A percentile compares a stretch with the other conserved stretches of the same genome.
Conservation (phyloP, 768 basidiomycete genomes). For the Exsudoporus frostii region DNA sequence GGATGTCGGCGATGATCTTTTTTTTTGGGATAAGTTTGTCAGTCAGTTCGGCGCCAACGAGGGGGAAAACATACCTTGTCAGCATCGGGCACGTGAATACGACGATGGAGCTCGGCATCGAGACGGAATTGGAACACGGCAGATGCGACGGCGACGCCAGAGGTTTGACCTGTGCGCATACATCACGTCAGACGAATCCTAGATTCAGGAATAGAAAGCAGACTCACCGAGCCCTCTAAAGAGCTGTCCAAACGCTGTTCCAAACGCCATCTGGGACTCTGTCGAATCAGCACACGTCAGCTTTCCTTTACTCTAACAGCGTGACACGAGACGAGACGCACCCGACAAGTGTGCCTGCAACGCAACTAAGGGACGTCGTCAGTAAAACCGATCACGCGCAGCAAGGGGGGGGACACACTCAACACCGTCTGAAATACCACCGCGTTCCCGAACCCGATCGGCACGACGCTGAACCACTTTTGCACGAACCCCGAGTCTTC, state of each 20-base stretch:
- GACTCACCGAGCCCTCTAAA: slow-evolving; percentile 21
- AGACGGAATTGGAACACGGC: slow-evolving; percentile 23
- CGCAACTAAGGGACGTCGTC: background rate
- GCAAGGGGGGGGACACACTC: background rate
- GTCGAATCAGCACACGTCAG: background rate
- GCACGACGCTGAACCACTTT: slow-evolving; percentile 20
- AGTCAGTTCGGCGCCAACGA: background rate
- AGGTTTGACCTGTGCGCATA: slow-evolving; percentile 15
- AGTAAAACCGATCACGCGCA: background rate
- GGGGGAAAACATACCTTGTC: background rate
- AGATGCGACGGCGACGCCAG: slow-evolving; percentile 20
- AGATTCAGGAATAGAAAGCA: background rate
- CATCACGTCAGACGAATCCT: background rate
- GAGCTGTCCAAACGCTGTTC: slow-evolving; percentile 23
- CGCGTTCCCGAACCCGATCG: slow-evolving; percentile 17
- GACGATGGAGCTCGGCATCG: slow-evolving; percentile 9
- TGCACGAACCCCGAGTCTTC: slow-evolving; percentile 24
- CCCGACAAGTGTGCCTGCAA: slow-evolving; percentile 7
- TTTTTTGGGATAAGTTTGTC: background rate
- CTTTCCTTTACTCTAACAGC: background rate
- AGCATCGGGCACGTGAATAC: slow-evolving; percentile 13
- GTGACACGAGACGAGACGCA: background rate
- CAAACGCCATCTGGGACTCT: slow-evolving; percentile 22
- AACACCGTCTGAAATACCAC: slow-evolving; percentile 19
- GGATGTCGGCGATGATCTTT: slow-evolving; percentile 17